Percentiles rank a stretch among this genome's conserved stretches.
phyloP scores from a whole-genome alignment of 345 rosid genomes.

The Geranium brycei region DNA sequence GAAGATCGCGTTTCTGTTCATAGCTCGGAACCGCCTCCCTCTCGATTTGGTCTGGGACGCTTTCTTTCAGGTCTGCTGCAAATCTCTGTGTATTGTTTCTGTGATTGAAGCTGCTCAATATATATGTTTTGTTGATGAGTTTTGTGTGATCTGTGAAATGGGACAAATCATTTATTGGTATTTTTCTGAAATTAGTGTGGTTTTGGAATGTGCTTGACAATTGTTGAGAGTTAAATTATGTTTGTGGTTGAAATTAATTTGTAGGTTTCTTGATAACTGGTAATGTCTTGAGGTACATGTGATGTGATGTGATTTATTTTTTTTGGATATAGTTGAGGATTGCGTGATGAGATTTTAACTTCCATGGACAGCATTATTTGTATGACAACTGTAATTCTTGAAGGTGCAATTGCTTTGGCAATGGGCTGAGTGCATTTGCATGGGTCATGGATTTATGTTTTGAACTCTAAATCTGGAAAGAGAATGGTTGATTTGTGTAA shows the following conservation, averaged over 20 bases:
- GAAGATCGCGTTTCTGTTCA: constrained; percentile 76
- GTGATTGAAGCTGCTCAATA: not conserved
- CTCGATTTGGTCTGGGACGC: constrained; percentile 80
- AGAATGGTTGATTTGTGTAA: not conserved
- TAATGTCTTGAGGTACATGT: not conserved
- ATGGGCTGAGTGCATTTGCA: not conserved
- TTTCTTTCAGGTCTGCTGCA: constrained; percentile 49
- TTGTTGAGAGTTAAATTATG: not conserved
- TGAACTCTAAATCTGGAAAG: not conserved
- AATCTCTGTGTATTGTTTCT: not conserved
- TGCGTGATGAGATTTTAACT: not conserved
- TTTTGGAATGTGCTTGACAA: not conserved
- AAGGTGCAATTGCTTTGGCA: not conserved
- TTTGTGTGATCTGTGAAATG: not conserved
- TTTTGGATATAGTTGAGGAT: not conserved
- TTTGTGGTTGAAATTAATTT: not conserved
- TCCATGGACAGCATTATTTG: too few species aligned
- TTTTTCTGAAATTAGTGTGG: not conserved
- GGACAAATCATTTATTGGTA: not conserved
- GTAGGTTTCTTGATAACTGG: not conserved
- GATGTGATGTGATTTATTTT: not conserved
- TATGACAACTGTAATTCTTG: not conserved
- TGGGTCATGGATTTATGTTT: not conserved
- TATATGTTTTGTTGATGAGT: not conserved
- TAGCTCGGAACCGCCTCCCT: constrained; percentile 77